Evolutionary conservation across 108 stramenopile species (phyloP).

Genomic region (Skeletonema menzelii): DNA sequence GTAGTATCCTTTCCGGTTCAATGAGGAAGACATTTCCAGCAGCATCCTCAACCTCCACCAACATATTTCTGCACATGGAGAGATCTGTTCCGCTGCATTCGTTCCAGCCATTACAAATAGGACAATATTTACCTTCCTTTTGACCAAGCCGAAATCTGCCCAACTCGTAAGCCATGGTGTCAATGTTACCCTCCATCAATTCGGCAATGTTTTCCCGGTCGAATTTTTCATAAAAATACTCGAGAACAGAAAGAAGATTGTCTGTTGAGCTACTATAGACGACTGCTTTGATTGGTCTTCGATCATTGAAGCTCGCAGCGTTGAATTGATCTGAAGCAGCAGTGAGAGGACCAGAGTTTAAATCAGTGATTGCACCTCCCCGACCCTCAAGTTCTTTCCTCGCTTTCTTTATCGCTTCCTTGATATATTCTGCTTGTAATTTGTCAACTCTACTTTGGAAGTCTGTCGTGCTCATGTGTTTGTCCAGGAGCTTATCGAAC

Average conservation of each 20-base stretch:
- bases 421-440: constrained; percentile 41
- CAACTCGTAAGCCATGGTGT: constrained; percentile 47
- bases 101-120: constrained; percentile 47
- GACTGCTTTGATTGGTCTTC: constrained; percentile 59
- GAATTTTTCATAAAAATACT: constrained; percentile 40
- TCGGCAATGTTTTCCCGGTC: constrained; percentile 51
- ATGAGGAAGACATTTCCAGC: constrained; percentile 33
- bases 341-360: constrained; percentile 26
- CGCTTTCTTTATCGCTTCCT: constrained; percentile 21
- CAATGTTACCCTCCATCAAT: constrained; percentile 37
- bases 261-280: constrained; percentile 49
- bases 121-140: constrained; percentile 45
- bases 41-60: constrained; percentile 43
- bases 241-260: constrained; percentile 46
- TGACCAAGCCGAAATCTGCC: constrained; percentile 46
- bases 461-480: constrained; percentile 31
- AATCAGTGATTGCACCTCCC: constrained; percentile 27
- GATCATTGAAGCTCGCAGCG: constrained; percentile 13
- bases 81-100: constrained; percentile 26
- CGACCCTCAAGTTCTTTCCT: constrained; percentile 10
- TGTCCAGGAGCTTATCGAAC: constrained; percentile 19
- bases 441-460: constrained; percentile 54
- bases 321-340: constrained; percentile 12
- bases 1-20: constrained; percentile 50
- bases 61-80: constrained; percentile 14